phyloP scores from a whole-genome alignment of 768 basidiomycete genomes.

The Serpula lacrymans region DNA sequence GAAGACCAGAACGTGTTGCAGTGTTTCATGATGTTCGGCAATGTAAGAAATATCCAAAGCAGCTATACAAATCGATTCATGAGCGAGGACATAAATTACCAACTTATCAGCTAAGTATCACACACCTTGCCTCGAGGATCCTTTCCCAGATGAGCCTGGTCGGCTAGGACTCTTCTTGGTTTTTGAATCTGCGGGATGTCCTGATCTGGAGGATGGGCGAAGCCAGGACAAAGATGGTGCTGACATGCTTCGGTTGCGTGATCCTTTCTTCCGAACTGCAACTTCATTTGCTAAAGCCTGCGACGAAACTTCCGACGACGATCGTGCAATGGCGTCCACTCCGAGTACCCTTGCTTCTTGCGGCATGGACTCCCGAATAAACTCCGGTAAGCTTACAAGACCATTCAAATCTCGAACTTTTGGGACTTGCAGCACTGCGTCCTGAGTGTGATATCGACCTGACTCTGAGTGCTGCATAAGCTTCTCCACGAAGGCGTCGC shows the following conservation, averaged over 20 bases:
- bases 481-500: constrained; percentile 72
- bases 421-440: constrained; percentile 52
- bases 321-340: constrained; percentile 20
- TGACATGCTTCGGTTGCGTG: constrained; percentile 50
- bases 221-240: constrained; percentile 63
- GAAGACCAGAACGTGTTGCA: constrained; percentile 77
- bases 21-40: constrained; percentile 82
- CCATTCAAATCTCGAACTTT: constrained; percentile 3
- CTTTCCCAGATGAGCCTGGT: constrained; percentile 24
- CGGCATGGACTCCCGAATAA: constrained; percentile 54
- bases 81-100: neutral
- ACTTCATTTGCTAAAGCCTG: constrained; percentile 9
- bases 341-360: constrained; percentile 28
- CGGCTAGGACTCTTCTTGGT: constrained; percentile 16
- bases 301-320: constrained; percentile 2
- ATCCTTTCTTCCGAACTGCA: constrained; percentile 23
- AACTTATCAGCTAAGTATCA: too few species aligned
- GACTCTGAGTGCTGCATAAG: constrained; percentile 68
- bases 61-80: constrained; percentile 8
- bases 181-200: constrained; percentile 2
- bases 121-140: constrained; percentile 22
- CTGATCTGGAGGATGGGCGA: constrained; percentile 23
- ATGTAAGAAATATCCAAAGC: constrained; percentile 47
- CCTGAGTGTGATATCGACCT: constrained; percentile 76
- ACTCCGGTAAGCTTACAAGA: constrained; percentile 54